These are phyloP conservation scores for Pseudoscleropodium purum DNA, from an alignment of 225 moss, liverwort and hornwort genomes.

Conservation along the genomic window DNA sequence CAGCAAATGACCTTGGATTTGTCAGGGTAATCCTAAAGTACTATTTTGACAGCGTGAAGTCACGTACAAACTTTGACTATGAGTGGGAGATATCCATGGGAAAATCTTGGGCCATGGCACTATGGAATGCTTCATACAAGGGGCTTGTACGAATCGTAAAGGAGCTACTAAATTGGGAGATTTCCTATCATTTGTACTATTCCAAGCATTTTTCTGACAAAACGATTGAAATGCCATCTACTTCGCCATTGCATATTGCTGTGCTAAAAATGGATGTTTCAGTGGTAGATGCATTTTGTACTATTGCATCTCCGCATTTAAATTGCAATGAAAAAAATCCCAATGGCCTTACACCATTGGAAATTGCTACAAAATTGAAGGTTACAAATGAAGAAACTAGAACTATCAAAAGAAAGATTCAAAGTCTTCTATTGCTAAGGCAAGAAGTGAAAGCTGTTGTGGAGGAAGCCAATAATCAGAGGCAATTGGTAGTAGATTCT, in stretches of 20 bases:
- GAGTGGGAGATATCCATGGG: neutral
- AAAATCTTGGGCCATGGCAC: neutral
- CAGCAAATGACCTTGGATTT: neutral
- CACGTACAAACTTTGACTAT: fast-evolving
- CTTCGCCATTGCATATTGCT: neutral
- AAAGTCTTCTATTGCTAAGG: neutral
- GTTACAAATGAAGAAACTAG: neutral
- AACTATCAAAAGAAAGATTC: neutral
- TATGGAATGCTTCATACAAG: neutral
- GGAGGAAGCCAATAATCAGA: fast-evolving
- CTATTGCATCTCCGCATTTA: fast-evolving
- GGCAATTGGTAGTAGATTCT: neutral
- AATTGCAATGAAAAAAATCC: neutral
- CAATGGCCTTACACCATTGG: neutral
- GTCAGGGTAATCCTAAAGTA: neutral
- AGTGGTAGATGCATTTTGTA: neutral
- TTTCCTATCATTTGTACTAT: neutral
- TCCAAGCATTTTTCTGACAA: neutral
- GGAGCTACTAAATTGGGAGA: neutral
- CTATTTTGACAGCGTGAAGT: neutral
- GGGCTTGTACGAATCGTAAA: neutral
- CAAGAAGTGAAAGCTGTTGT: neutral
- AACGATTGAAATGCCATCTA: no score
- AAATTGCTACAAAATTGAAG: neutral
- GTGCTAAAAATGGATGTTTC: neutral